Conservation (phyloP, 202 grass and related monocot species). For the Setaria viridis region DNA sequence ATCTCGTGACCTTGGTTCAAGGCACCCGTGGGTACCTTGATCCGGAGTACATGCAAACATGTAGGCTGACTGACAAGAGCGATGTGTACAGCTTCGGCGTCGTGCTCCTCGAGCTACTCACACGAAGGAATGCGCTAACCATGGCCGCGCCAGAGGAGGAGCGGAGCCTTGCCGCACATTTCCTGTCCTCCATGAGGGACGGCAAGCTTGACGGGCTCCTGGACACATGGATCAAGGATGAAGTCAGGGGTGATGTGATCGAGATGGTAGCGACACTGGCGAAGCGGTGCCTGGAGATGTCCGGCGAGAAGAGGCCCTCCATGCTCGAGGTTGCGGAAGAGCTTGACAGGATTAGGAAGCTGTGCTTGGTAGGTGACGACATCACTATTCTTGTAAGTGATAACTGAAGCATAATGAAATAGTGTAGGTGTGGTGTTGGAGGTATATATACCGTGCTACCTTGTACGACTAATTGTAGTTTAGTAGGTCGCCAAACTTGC, state of each 20-base stretch:
- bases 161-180: not conserved
- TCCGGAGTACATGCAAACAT: not conserved
- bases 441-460: no score
- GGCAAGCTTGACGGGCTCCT: not conserved
- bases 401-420: no score
- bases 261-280: not conserved
- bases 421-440: no score
- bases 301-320: not conserved
- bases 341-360: not conserved
- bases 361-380: no score
- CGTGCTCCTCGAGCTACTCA: slow-evolving; percentile 73
- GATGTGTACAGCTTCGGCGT: slow-evolving; percentile 81
- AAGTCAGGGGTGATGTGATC: not conserved
- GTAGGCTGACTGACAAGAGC: slow-evolving; percentile 29
- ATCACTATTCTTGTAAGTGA: no score
- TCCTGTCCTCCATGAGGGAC: not conserved
- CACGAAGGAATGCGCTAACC: not conserved
- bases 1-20: not conserved
- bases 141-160: not conserved
- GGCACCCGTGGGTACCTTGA: not conserved
- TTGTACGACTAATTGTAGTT: no score
- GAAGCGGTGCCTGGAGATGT: not conserved
- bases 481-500: no score
- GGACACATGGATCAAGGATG: not conserved
- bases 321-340: not conserved